Evolutionary conservation across 106 monocot genomes (phyloP).

Genomic region (Amphibolis antarctica): DNA sequence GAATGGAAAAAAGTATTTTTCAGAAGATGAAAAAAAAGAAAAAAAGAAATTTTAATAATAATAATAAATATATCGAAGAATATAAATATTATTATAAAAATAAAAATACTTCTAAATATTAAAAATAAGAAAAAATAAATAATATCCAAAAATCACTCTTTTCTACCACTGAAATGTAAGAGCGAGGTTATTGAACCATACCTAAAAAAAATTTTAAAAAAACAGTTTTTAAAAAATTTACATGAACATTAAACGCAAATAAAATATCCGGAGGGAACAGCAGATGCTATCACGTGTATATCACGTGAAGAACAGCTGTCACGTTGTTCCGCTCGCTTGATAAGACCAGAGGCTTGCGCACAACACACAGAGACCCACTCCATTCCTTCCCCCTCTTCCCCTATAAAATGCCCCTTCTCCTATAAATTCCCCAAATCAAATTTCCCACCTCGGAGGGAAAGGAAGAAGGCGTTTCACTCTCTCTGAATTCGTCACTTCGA

Average conservation of each 20-base stretch:
- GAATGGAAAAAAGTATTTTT: too few species aligned
- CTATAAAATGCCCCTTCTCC: not conserved
- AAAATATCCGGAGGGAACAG: not conserved
- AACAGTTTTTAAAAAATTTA: not conserved
- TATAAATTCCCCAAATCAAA: conserved; percentile 10
- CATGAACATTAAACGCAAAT: not conserved
- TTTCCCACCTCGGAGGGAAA: not conserved
- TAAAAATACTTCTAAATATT: too few species aligned
- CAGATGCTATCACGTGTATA: not conserved
- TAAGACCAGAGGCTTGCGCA: not conserved
- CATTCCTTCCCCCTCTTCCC: conserved; percentile 9
- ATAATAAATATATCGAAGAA: too few species aligned
- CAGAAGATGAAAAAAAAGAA: too few species aligned
- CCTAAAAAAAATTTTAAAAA: not conserved
- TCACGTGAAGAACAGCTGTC: not conserved
- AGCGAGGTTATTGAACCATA: too few species aligned
- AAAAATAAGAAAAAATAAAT: too few species aligned
- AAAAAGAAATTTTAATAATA: too few species aligned
- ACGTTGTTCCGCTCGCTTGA: not conserved
- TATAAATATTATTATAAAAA: too few species aligned
- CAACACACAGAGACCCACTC: conserved; percentile 19
- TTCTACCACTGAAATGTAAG: too few species aligned
- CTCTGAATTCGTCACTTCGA: not conserved
- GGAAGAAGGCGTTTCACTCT: not conserved
- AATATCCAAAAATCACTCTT: too few species aligned